A percentile compares a stretch with the other conserved stretches of the same genome.
These are phyloP conservation scores for Paecilomyces formosus DNA, from an alignment of 2,329 filamentous ascomycete species.

Conservation along the genomic window DNA sequence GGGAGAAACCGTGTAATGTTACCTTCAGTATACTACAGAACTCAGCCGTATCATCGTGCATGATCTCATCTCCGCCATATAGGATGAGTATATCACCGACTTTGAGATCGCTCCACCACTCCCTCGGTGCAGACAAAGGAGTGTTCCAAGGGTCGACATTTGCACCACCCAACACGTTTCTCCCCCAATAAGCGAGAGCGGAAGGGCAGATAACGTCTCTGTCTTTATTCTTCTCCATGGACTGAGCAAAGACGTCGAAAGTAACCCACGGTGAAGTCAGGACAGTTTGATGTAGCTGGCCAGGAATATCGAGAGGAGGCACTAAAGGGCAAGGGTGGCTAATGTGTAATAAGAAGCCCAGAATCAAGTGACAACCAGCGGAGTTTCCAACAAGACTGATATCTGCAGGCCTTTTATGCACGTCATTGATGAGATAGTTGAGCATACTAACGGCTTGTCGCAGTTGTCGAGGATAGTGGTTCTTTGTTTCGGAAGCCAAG, in stretches of 20 bases:
- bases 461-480: slow-evolving; percentile 5
- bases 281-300: background rate
- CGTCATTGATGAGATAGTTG: slow-evolving; percentile 1
- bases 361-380: slow-evolving; percentile 2
- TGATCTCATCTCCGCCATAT: slow-evolving; percentile 4
- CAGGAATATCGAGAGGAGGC: background rate
- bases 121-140: slow-evolving; percentile 1
- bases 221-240: slow-evolving; percentile 1
- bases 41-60: slow-evolving; percentile 1
- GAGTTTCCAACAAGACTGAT: slow-evolving; percentile 4
- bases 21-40: slow-evolving; percentile 2
- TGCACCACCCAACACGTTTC: slow-evolving; percentile 1
- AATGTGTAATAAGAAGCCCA: slow-evolving; percentile 2
- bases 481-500: background rate
- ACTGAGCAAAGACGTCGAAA: slow-evolving; percentile 1
- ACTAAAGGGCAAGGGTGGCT: slow-evolving; percentile 1
- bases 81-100: slow-evolving; percentile 2
- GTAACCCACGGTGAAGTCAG: slow-evolving; percentile 4
- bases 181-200: slow-evolving; percentile 3
- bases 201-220: slow-evolving; percentile 1
- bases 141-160: slow-evolving; percentile 3
- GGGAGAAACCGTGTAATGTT: background rate
- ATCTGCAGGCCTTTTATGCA: background rate
- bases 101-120: slow-evolving; percentile 5
- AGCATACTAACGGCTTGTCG: slow-evolving; percentile 3